phyloP scores from a whole-genome alignment of 306 rosid genomes.

The Vigna angularis region DNA sequence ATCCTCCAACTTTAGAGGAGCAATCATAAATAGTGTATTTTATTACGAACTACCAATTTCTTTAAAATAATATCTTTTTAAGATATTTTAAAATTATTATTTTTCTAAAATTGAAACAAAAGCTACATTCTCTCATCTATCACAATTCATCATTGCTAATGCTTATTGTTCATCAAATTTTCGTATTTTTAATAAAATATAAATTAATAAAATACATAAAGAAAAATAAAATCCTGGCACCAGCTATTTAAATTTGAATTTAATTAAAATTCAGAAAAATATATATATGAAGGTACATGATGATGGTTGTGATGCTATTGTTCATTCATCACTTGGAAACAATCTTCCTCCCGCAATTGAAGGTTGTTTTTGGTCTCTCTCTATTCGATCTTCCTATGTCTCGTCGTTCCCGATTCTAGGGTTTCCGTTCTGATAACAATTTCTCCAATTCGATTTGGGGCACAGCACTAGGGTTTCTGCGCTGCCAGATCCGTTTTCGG shows the following conservation, averaged over 20 bases:
- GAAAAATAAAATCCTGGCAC: slow-evolving; percentile 19
- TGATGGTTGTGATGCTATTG: slow-evolving; percentile 18
- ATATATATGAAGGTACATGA: slow-evolving; percentile 29
- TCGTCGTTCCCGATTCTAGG: slow-evolving; percentile 61
- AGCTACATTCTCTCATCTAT: background rate
- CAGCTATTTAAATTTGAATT: slow-evolving; percentile 38
- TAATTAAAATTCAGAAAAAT: slow-evolving; percentile 12
- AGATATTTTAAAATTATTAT: background rate
- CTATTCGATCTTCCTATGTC: slow-evolving; percentile 60
- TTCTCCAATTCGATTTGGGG: slow-evolving; percentile 44
- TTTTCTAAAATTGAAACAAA: background rate
- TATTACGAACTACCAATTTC: background rate
- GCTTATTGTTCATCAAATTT: background rate
- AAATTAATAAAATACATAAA: background rate
- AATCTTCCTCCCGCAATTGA: slow-evolving; percentile 66
- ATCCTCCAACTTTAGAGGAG: slow-evolving; percentile 61
- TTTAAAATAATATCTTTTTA: background rate
- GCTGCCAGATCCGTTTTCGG: slow-evolving; percentile 71
- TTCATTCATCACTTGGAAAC: slow-evolving; percentile 46
- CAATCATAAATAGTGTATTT: slow-evolving; percentile 21
- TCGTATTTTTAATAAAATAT: background rate
- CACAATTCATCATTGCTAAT: background rate
- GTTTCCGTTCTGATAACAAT: slow-evolving; percentile 45
- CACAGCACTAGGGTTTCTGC: slow-evolving; percentile 74
- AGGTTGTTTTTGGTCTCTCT: slow-evolving; percentile 50